Percentiles rank a stretch among this genome's conserved stretches.
Evolutionary conservation across 2,329 filamentous ascomycete species (phyloP).

Genomic region (Knoxdaviesia capensis): DNA sequence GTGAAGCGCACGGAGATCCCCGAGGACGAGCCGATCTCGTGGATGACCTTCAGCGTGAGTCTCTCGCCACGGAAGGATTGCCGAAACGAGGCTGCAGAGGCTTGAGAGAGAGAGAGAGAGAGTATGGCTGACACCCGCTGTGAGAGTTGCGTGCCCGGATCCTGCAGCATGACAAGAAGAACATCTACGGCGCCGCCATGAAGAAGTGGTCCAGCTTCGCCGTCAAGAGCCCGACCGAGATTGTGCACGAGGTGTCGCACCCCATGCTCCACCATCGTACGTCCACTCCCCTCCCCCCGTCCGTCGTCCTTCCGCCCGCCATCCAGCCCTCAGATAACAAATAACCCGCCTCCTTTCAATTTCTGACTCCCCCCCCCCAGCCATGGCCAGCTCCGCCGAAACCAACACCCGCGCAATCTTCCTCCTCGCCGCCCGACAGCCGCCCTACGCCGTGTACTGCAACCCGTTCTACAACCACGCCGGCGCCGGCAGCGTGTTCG

Average conservation of each 20-base stretch:
- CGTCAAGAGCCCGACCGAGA: constrained; percentile 55
- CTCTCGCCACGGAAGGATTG: neutral
- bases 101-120: neutral
- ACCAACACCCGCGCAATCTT: constrained; percentile 84
- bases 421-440: constrained; percentile 55
- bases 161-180: constrained; percentile 53
- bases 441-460: constrained; percentile 69
- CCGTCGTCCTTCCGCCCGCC: too few relatives aligned
- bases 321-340: neutral
- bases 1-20: constrained; percentile 68
- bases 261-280: constrained; percentile 57
- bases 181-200: constrained; percentile 78
- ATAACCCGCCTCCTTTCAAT: neutral
- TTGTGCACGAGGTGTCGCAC: constrained; percentile 55
- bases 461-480: constrained; percentile 83
- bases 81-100: neutral
- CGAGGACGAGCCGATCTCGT: constrained; percentile 71
- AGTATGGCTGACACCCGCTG: neutral
- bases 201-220: constrained; percentile 80
- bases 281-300: constrained; percentile 8
- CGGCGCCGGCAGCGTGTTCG: constrained; percentile 62
- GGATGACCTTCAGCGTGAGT: constrained; percentile 77
- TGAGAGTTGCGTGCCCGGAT: neutral
- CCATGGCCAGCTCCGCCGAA: constrained; percentile 43
- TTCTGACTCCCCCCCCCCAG: constrained; percentile 17